Evolutionary conservation across 2,329 filamentous ascomycete genomes (phyloP).

Genomic region (Raffaelea albimanens): DNA sequence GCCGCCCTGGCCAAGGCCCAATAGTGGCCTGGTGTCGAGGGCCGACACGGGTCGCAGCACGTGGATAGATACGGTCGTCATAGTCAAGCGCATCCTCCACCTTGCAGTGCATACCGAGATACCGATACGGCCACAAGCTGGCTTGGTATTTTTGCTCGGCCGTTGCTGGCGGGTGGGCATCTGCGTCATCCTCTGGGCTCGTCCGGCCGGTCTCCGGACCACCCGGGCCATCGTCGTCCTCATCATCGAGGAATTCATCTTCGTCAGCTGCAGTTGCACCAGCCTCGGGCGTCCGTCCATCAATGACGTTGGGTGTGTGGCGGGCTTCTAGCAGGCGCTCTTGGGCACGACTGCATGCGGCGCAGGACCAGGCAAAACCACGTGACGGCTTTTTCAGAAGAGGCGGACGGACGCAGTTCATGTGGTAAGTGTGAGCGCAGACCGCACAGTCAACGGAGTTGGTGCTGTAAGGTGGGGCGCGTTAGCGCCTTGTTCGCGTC

Average conservation of each 20-base stretch:
- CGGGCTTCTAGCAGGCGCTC: conserved; percentile 86
- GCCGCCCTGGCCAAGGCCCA: conserved; percentile 72
- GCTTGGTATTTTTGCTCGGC: conserved; percentile 86
- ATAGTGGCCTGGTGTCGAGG: conserved; percentile 87
- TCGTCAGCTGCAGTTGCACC: conserved; percentile 50
- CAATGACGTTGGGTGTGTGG: conserved; percentile 66
- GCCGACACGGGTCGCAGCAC: conserved; percentile 85
- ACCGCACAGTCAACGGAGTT: conserved; percentile 97
- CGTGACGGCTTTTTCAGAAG: conserved; percentile 91
- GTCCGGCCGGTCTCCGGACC: conserved; percentile 49
- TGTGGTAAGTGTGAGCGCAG: conserved; percentile 91
- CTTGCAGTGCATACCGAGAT: conserved; percentile 89
- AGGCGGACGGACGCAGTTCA: conserved; percentile 92
- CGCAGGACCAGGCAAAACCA: conserved; percentile 97
- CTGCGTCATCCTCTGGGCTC: conserved; percentile 53
- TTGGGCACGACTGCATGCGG: conserved; percentile 89
- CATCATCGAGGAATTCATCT: conserved; percentile 55
- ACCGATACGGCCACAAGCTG: conserved; percentile 92
- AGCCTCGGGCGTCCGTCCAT: conserved; percentile 48
- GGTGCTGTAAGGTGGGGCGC: conserved; percentile 42
- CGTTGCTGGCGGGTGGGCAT: conserved; percentile 50
- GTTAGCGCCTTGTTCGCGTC: conserved; percentile 13
- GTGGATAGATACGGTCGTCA: conserved; percentile 93
- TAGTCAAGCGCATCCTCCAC: conserved; percentile 94
- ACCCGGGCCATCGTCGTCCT: conserved; percentile 62